Evolutionary conservation across 2,329 filamentous ascomycete species (phyloP), one percentile per base, ranked within the genome.

Genomic region (Paecilomyces dactylethromorphus): DNA sequence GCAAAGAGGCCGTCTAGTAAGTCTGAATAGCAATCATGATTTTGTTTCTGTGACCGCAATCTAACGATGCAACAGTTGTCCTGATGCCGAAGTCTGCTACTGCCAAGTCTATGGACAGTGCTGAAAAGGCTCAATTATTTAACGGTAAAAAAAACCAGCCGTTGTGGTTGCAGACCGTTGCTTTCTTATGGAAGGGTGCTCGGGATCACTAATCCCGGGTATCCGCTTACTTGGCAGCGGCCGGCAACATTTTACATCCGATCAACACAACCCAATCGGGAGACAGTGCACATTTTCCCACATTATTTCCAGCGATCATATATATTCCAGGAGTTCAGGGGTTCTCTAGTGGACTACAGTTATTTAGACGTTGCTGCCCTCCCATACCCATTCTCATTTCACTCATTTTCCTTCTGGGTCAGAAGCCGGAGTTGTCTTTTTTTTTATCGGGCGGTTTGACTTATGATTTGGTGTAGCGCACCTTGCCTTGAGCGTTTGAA

Each of bases 1-100:
- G 74, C 33, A 72, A 70, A 65, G 66, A 73, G 22, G 68, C 74
- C 7, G 69, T 79, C 18, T 74, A 75, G 74, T 77, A 65, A 64
- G 73, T 69, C 18, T 13, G 31, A 6, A 33, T 21, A 7, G 11
- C 15, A 53, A 22, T 29, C 49, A 54, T 13, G 24, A 15, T 55
- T 31, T 39, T 1, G 5, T 21, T 31, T 24, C 15, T 12, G 4
- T 57, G 29, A 21, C 18, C 10, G 24, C 21, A 31, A 6, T 33
- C 65, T 68, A 63, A 68, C 53, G 22, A 15, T 24, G 32, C 33
- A 35, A 10, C 33, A 72, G 70, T 58, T 74, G 71, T 59, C 71
- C 71, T 13, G 69, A 74, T 31, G 65, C 72, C 55, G 59, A 70
- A 53, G 56, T 73, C 33, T 74, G 71, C 58, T 73, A 74, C 55